These are phyloP conservation scores for Primulina huaijiensis DNA, from an alignment of 257 asterid species.

Conservation along the genomic window DNA sequence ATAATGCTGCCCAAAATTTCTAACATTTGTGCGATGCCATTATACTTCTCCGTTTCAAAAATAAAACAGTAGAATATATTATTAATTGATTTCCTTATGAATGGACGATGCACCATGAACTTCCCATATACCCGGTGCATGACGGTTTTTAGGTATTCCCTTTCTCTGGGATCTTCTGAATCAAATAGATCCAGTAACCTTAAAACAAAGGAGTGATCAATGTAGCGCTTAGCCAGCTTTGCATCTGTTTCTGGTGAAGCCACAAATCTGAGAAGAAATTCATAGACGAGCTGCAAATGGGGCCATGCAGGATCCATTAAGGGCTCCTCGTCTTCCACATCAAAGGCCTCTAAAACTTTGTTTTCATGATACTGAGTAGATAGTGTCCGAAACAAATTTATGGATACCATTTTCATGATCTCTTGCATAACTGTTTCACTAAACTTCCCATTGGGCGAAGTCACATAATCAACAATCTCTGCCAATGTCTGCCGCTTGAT, in stretches of 20 bases:
- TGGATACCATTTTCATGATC: slow-evolving; percentile 46
- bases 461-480: slow-evolving; percentile 56
- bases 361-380: slow-evolving; percentile 62
- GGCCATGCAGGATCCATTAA: slow-evolving; percentile 70
- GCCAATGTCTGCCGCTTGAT: slow-evolving; percentile 59
- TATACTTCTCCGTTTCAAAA: slow-evolving; percentile 66
- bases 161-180: slow-evolving; percentile 69
- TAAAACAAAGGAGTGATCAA: slow-evolving; percentile 61
- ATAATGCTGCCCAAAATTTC: slow-evolving; percentile 69
- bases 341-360: slow-evolving; percentile 50
- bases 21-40: slow-evolving; percentile 63
- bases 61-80: slow-evolving; percentile 55
- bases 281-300: slow-evolving; percentile 62
- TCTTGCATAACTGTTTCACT: slow-evolving; percentile 54
- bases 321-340: slow-evolving; percentile 68
- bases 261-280: slow-evolving; percentile 60
- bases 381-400: slow-evolving; percentile 49
- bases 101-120: slow-evolving; percentile 74
- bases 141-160: slow-evolving; percentile 61
- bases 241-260: slow-evolving; percentile 75
- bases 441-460: slow-evolving; percentile 53
- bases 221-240: slow-evolving; percentile 58
- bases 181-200: slow-evolving; percentile 58
- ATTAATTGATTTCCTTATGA: slow-evolving; percentile 60
- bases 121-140: slow-evolving; percentile 64